Base-by-base conservation (phyloP, 345 rosid genomes). In the Rhodamnia rubescens region DNA sequence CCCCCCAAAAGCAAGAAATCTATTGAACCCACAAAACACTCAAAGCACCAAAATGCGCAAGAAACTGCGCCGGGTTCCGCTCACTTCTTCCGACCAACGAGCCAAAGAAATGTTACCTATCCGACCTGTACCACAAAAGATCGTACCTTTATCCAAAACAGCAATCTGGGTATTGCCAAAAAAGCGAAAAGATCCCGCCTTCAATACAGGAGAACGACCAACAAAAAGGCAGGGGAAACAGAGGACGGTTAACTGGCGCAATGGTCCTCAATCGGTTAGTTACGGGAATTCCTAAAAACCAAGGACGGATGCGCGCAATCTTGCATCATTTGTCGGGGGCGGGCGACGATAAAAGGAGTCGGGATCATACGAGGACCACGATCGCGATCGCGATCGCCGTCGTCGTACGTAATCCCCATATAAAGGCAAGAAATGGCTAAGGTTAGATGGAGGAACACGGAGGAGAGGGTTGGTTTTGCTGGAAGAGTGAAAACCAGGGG, bases 401-500 rank as follows among this genome's bases (percentile, higher is more conserved):
- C 74, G 40, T 14, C 61, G 69, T 6, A 32, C 78, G 78, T 69
- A 11, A 11, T 32, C 74, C 75, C 78, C 1, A 32, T 69, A 69
- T 69, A 69, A 69, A 69, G 78, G 78, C 44, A 20, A 36, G 13
- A 20, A 69, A 16, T 3, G 47, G 78, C 44, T 32, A 10, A 18
- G 78, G 78, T 69, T 64, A 2, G 78, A 32, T 32, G 78, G 7
- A 32, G 78, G 3, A 8, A 11, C 1, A 18, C 42, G 84, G 85
- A 82, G 85, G 87, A 82, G 83, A 82, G 44, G 89, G 87, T 86
- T 88, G 91, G 87, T 85, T 84, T 84, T 40, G 80, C 7, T 61
- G 88, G 54, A 86, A 64, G 87, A 84, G 83, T 59, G 86, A 93
- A 94, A 93, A 94, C 97, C 97, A 92, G 95, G 97, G 95, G 97